These are phyloP conservation scores for Nicotiana sylvestris DNA, from an alignment of 257 asterid species.

Conservation along the genomic window DNA sequence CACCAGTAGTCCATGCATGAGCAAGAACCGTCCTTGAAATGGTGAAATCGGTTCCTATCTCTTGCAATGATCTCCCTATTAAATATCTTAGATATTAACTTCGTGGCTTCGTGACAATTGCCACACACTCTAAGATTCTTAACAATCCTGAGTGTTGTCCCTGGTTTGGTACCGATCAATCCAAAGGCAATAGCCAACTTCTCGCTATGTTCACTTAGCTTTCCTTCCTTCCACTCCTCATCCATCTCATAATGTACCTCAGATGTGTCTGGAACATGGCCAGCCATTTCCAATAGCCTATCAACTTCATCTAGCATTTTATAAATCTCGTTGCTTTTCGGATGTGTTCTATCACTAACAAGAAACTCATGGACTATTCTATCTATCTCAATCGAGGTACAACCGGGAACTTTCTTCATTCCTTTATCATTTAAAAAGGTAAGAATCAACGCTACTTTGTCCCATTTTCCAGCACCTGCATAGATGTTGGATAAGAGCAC, in stretches of 20 bases:
- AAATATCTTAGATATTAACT: conserved; percentile 26
- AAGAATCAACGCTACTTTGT: conserved; percentile 27
- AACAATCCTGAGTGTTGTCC: conserved; percentile 23
- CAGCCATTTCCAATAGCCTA: conserved; percentile 19
- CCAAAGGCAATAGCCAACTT: conserved; percentile 30
- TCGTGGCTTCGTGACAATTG: conserved; percentile 28
- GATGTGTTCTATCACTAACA: conserved; percentile 26
- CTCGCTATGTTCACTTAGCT: background rate
- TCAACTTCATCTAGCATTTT: conserved; percentile 25
- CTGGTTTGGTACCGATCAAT: conserved; percentile 20
- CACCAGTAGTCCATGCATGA: conserved; percentile 35
- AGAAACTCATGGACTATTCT: conserved; percentile 29
- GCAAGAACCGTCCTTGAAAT: conserved; percentile 32
- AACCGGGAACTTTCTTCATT: too few species aligned
- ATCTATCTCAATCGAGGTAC: background rate
- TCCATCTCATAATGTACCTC: conserved; percentile 20
- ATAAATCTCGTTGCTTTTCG: conserved; percentile 18
- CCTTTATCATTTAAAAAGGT: conserved; percentile 17
- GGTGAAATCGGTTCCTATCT: conserved; percentile 33
- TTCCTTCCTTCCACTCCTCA: too few species aligned
- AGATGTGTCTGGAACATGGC: conserved; percentile 23
- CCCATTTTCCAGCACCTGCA: conserved; percentile 28
- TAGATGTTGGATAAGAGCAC: conserved; percentile 32
- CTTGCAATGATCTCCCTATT: conserved; percentile 29
- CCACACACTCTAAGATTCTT: conserved; percentile 30